Percentiles rank a stretch among this genome's conserved stretches.
Evolutionary conservation across 164 flowering plant species (phyloP).

Genomic region (Hamamelis virginiana): DNA sequence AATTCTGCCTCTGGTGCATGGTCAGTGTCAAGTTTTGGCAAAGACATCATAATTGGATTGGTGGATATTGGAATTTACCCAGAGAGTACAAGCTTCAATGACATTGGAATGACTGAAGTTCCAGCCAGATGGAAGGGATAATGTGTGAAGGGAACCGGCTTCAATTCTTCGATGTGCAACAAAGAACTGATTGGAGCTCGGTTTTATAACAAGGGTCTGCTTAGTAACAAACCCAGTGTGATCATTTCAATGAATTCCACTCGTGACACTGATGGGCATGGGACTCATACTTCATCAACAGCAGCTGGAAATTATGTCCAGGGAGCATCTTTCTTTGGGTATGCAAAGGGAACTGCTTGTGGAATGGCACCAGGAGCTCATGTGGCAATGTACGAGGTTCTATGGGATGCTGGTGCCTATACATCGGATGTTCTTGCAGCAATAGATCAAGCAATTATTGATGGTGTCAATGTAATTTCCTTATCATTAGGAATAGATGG

Average conservation of each 20-base stretch:
- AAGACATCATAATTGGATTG: constrained; percentile 30
- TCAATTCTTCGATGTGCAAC: constrained; percentile 34
- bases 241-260: constrained; percentile 30
- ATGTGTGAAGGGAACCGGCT: constrained; percentile 18
- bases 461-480: constrained; percentile 54
- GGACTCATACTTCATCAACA: constrained; percentile 48
- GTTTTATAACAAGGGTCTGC: constrained; percentile 33
- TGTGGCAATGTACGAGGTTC: constrained; percentile 48
- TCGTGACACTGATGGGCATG: constrained; percentile 43
- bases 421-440: constrained; percentile 46
- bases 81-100: constrained; percentile 32
- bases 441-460: constrained; percentile 56
- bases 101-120: constrained; percentile 24
- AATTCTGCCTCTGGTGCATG: constrained; percentile 15
- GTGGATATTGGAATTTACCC: constrained; percentile 45
- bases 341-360: constrained; percentile 40
- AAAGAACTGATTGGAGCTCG: constrained; percentile 42
- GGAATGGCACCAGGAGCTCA: constrained; percentile 52
- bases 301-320: constrained; percentile 43
- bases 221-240: constrained; percentile 12
- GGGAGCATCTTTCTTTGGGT: constrained; percentile 40
- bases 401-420: constrained; percentile 22
- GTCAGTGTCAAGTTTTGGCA: constrained; percentile 22
- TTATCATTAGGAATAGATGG: constrained; percentile 27
- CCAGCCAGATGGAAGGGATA: constrained; percentile 36